Evolutionary conservation across 176 grass and related monocot genomes (phyloP).

Genomic region (Poa pratensis): DNA sequence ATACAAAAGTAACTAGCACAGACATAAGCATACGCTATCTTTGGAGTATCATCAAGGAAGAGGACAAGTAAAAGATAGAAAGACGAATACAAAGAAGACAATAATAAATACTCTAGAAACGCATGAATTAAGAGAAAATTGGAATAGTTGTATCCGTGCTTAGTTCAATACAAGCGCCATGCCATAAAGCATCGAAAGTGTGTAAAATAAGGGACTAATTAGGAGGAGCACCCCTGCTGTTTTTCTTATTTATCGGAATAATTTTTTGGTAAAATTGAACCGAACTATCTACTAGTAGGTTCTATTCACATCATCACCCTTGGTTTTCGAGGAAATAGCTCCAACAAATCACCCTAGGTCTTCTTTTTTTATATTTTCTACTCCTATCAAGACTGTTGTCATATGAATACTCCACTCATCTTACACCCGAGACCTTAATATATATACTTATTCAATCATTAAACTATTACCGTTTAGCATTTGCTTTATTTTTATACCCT

Average conservation of each 20-base stretch:
- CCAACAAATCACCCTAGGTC: neutral
- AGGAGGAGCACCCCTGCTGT: neutral
- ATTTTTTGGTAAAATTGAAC: neutral
- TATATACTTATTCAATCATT: neutral
- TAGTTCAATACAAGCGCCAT: neutral
- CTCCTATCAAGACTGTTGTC: neutral
- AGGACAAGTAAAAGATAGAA: neutral
- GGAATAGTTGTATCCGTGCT: neutral
- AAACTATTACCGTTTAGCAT: neutral
- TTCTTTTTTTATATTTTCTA: neutral
- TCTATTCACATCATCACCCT: neutral
- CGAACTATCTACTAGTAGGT: neutral
- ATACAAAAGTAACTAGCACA: neutral
- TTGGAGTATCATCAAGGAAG: neutral
- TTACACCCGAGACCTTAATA: neutral
- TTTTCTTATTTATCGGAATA: neutral
- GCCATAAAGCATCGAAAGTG: neutral
- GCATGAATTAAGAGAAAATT: neutral
- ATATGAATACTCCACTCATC: neutral
- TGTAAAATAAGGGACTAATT: neutral
- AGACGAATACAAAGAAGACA: too few relatives aligned
- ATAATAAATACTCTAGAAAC: neutral
- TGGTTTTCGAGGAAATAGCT: neutral
- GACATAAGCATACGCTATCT: neutral
- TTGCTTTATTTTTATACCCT: neutral